Percentiles rank a stretch among this genome's conserved stretches.
Evolutionary conservation across 208 protist genomes (phyloP).

Genomic region (Leishmania gerbilli): DNA sequence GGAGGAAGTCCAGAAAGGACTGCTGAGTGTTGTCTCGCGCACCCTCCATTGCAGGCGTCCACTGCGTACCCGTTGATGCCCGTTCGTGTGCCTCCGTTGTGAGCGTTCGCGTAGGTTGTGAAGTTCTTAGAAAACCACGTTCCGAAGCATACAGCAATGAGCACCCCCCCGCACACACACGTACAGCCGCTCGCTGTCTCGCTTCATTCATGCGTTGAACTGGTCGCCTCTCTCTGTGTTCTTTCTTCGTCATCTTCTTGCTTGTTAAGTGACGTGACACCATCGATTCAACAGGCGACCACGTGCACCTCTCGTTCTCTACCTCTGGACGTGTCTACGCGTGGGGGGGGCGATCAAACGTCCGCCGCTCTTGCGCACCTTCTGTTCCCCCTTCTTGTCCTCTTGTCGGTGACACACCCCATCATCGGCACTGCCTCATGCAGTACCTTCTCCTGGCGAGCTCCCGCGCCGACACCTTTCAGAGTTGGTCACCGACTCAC

Average conservation of each 20-base stretch:
- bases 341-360: neutral
- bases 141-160: neutral
- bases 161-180: too few relatives aligned
- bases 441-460: conserved; percentile 23
- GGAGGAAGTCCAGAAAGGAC: too few relatives aligned
- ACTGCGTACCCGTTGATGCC: too few relatives aligned
- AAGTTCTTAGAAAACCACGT: too few relatives aligned
- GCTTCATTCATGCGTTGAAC: neutral
- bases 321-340: conserved; percentile 2
- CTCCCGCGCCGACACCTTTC: conserved; percentile 7
- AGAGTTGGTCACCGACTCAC: conserved; percentile 18
- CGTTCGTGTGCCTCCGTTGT: too few relatives aligned
- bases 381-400: neutral
- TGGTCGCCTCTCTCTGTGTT: neutral
- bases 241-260: too few relatives aligned
- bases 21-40: neutral
- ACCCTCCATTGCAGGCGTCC: neutral
- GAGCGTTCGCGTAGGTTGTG: neutral
- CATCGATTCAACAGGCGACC: neutral
- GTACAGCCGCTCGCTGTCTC: neutral
- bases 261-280: neutral
- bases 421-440: neutral
- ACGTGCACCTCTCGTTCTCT: neutral
- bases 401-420: neutral
- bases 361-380: neutral